Percentiles rank a stretch among this genome's conserved stretches.
These are phyloP conservation scores for Ogataea hybrid DNA, from an alignment of 1,139 yeast species.

Conservation along the genomic window DNA sequence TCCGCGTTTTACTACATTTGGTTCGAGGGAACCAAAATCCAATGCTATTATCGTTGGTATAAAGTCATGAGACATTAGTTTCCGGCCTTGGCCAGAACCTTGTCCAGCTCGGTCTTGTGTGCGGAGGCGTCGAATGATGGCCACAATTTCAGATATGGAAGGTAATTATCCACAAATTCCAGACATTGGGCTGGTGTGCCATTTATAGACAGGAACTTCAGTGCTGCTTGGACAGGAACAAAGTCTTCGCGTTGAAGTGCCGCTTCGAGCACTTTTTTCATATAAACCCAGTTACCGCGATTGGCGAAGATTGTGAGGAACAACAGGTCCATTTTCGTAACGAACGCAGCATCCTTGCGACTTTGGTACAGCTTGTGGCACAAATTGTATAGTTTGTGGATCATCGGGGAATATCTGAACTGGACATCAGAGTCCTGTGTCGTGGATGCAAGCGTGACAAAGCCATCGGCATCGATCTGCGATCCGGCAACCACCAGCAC, in stretches of 20 bases:
- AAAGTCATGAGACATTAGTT: conserved; percentile 17
- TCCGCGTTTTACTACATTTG: conserved; percentile 13
- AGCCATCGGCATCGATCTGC: conserved; percentile 23
- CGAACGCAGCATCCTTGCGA: conserved; percentile 21
- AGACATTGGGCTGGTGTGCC: conserved; percentile 16
- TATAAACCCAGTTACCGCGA: conserved; percentile 35
- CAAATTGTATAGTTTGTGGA: conserved; percentile 26
- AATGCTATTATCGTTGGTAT: conserved; percentile 29
- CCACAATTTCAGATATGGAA: conserved; percentile 22
- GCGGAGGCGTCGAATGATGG: conserved; percentile 13
- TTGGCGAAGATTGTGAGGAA: conserved; percentile 38
- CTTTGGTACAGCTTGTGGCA: conserved; percentile 20
- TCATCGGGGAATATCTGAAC: conserved; percentile 24
- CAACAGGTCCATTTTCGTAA: conserved; percentile 30
- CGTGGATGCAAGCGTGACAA: conserved; percentile 24
- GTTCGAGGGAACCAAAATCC: conserved; percentile 5
- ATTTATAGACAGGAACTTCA: conserved; percentile 27
- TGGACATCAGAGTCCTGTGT: conserved; percentile 16
- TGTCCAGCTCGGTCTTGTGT: conserved; percentile 11
- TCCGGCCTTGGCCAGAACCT: conserved; percentile 11
- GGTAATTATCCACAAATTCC: conserved; percentile 20
- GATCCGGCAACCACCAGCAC: conserved; percentile 26
- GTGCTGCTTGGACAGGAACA: conserved; percentile 28
- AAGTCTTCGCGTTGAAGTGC: conserved; percentile 27
- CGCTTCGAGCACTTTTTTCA: conserved; percentile 34